A percentile compares a stretch with the other conserved stretches of the same genome.
Conservation (phyloP, 805 yeast species). For the Zygoascus bituminiphila region DNA sequence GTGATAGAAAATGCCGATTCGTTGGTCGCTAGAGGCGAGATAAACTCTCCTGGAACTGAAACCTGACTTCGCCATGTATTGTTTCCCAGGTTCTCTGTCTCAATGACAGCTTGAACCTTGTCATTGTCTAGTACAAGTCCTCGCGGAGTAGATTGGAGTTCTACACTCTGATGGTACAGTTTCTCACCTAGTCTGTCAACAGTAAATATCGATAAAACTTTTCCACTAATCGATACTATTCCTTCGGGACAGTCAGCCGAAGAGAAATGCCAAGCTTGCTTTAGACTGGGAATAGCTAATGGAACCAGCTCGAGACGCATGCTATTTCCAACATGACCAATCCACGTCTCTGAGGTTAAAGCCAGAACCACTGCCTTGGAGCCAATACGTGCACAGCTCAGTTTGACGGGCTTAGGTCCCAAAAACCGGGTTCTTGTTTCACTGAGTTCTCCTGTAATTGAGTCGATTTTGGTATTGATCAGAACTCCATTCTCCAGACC, state of each 20-base stretch:
- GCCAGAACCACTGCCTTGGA: conserved; percentile 36
- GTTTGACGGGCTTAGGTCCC: conserved; percentile 57
- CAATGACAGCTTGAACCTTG: conserved; percentile 31
- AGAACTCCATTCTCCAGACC: conserved; percentile 84
- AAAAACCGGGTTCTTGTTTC: conserved; percentile 63
- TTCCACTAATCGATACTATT: conserved; percentile 51
- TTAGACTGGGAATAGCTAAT: conserved; percentile 21
- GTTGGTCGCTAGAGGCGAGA: conserved; percentile 27
- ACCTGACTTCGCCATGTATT: neutral
- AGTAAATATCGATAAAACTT: conserved; percentile 44
- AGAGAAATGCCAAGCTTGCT: conserved; percentile 43
- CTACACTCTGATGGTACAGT: conserved; percentile 8
- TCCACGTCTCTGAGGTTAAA: conserved; percentile 48
- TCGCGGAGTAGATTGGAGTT: conserved; percentile 17
- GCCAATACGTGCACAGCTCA: conserved; percentile 33
- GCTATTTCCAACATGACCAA: conserved; percentile 35
- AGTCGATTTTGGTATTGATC: conserved; percentile 52
- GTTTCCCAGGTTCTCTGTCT: conserved; percentile 34
- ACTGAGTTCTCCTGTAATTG: conserved; percentile 48
- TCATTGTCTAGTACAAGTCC: conserved; percentile 6
- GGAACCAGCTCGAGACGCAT: conserved; percentile 40
- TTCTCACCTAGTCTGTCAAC: conserved; percentile 15
- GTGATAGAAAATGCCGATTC: conserved; percentile 39
- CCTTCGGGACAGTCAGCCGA: conserved; percentile 60
- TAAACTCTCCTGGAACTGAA: neutral